Base-by-base conservation (phyloP, 2,329 filamentous ascomycete genomes). In the Chaetothyriales sp. region DNA sequence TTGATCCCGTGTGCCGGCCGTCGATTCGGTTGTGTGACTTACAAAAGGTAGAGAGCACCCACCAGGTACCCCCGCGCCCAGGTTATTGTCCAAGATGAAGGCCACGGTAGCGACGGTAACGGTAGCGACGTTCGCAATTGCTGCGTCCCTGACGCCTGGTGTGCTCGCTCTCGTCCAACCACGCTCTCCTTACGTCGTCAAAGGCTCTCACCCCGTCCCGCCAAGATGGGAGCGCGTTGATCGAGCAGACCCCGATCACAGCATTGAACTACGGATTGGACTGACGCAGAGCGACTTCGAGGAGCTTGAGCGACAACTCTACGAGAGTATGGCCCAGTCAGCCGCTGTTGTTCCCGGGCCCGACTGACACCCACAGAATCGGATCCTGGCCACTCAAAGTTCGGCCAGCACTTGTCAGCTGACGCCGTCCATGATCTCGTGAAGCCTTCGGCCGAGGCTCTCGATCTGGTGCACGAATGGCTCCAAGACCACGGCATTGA, bases 241-340 rank as follows among this genome's bases (percentile, higher is more conserved):
- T 43, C 65, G 69, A 29, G 73, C 77, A 2, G 69, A 74, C 43
- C 68, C 71, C 45, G 64, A 69, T 18, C 71, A 76, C 54, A 65
- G 70, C 33, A 71, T 81, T 54, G 66, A 77, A 37, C 65, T 82
- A 46, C 73, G 78, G 48, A 80, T 81, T 60, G 78, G 74, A 28
- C 62, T 82, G 54, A 80, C 75, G 68, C 78, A 81, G 62, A 69
- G 70, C 53, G 73, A 74, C 44, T 77, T 80, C 52, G 69, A 70
- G 18, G 73, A 75, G 56, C 66, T 81, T 18, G 76, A 80, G 62
- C 69, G 70, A 54, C 76, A 79, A 58, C 66, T 81, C 5, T 69
- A 71, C 51, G 71, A 78, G 64, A 70, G 72, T 74, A 63, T 56
- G 61, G 18, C 10, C 19, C n/a, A 15, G n/a, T 46, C 18, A 43